Base-by-base conservation (phyloP, 495 filamentous ascomycete species). In the Trichocladium antarcticum region DNA sequence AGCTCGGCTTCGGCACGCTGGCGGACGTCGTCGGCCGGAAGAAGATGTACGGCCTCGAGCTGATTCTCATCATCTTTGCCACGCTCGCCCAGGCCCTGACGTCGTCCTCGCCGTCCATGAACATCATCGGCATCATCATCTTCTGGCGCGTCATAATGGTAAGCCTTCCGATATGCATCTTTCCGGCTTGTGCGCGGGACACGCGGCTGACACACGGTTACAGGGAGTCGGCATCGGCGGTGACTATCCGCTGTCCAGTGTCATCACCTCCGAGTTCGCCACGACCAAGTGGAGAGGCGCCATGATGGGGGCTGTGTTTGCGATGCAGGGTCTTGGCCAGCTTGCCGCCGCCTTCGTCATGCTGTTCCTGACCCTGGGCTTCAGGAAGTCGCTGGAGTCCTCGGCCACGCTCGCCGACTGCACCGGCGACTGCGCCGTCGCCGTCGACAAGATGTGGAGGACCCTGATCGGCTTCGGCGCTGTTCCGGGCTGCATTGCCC, bases 131-230 rank as follows among this genome's bases (percentile, higher is more conserved):
- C 45, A 53, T 89, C 46, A 74, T 93, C 37, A 78, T 89, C 61
- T 95, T 94, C 74, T 95, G 88, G 88, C 81, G 88, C 64, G 78
- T 93, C 0, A 59, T 94, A 7, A 88, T 90, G 81, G 75, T 77
- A 15, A 65, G 77, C 45, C 11, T 15, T 34, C 7, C 8, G 24
- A 27, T 3, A 20, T 9, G 2, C 16, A 3, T 11, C 9, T 28
- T 7, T 2, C 12, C n/a, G 12, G 27, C 15, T 43, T 29, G 9
- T 3, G 19, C 8, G 14, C 17, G 10, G 12, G 31, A 34, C 20
- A 10, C 27, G 15, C 21, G 22, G 5, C 20, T 20, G 17, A 41
- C 45, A 31, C 20, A 44, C 41, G 15, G 1, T 22, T 19, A 29
- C 38, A 59, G 61, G 83, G 84, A 31, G 71, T 87, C 22, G 86